phyloP scores from a whole-genome alignment of 176 grass and related monocot genomes.

The Oropetium thomaeum region DNA sequence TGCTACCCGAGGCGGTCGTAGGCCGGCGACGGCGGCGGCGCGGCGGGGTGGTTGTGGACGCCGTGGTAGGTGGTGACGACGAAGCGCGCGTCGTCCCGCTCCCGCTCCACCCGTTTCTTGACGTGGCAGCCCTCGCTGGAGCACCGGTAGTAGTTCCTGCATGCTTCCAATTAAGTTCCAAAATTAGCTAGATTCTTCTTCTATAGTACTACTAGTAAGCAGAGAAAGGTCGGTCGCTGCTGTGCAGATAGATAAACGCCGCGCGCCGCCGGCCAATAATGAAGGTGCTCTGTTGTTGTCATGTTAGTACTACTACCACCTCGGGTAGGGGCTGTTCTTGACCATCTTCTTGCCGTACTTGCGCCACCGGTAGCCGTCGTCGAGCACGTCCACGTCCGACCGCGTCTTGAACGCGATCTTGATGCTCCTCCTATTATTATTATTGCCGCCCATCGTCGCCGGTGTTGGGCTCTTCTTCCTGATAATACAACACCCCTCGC shows the following conservation, averaged over 20 bases:
- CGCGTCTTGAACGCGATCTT: neutral
- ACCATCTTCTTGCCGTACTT: constrained; percentile 99
- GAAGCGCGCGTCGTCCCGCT: constrained; percentile 53
- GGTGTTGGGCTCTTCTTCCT: too few species aligned
- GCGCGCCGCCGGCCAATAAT: too few species aligned
- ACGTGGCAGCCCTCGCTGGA: constrained; percentile 54
- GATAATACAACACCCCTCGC: too few species aligned
- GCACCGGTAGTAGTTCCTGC: constrained; percentile 84
- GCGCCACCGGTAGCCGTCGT: constrained; percentile 97
- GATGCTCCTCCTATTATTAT: too few species aligned
- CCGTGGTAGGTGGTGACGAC: constrained; percentile 84
- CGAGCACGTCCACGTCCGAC: constrained; percentile 48
- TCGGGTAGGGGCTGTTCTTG: constrained; percentile 97
- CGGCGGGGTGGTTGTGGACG: constrained; percentile 60
- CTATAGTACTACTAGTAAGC: too few species aligned
- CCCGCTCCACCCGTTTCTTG: constrained; percentile 77
- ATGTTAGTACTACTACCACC: too few species aligned
- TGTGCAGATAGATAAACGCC: too few species aligned
- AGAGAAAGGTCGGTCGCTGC: neutral
- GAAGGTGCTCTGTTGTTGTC: too few species aligned
- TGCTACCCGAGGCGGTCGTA: neutral
- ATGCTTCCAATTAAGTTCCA: too few species aligned
- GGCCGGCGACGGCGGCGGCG: neutral
- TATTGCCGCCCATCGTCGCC: too few species aligned
- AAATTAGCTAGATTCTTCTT: too few species aligned